Evolutionary conservation across 352 stramenopile species (phyloP), one percentile per base, ranked within the genome.

Genomic region (Lagenidium sp.): DNA sequence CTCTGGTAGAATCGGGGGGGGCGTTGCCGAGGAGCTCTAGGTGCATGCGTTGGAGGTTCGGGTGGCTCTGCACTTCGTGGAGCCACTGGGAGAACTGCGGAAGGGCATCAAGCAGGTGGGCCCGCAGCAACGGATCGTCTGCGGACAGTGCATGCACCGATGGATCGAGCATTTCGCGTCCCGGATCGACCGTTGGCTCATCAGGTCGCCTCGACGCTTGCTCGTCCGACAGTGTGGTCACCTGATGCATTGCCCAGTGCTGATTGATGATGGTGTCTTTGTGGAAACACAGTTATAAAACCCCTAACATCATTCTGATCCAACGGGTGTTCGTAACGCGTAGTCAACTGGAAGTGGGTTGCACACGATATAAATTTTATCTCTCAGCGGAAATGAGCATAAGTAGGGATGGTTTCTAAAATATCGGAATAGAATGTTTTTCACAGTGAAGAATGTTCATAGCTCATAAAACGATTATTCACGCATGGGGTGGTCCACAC

Each of bases 81-180:
- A 66, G 47, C 57, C 57, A 66, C 42, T 63, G 57, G n/a, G 48
- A 60, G 37, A 57, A 44, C 19, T 57, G 57, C 35, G 48, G 53
- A 2, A 55, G 36, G 25, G 51, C 56, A 18, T 57, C 28, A 4
- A 65, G 30, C 23, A 65, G 41, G 1, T 43, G 50, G 18, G 45
- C 22, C 29, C 41, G 37, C 15, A 44, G 13, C 3, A 37, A 13
- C 7, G 41, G n/a, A 6, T 39, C 28, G 10, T 6, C 16, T 16
- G 11, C 37, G 13, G 7, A 6, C 21, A 29, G 24, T 29, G 7
- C 34, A 39, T 39, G 34, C n/a, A 18, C 12, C 34, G 12, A 12
- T 21, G 34, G n/a, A n/a, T n/a, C n/a, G n/a, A n/a, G n/a, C n/a
- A n/a, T n/a, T n/a, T n/a, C n/a, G n/a, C n/a, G n/a, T n/a, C n/a